phyloP scores from a whole-genome alignment of 2,329 filamentous ascomycete species.

The Microdochium trichocladiopsis region DNA sequence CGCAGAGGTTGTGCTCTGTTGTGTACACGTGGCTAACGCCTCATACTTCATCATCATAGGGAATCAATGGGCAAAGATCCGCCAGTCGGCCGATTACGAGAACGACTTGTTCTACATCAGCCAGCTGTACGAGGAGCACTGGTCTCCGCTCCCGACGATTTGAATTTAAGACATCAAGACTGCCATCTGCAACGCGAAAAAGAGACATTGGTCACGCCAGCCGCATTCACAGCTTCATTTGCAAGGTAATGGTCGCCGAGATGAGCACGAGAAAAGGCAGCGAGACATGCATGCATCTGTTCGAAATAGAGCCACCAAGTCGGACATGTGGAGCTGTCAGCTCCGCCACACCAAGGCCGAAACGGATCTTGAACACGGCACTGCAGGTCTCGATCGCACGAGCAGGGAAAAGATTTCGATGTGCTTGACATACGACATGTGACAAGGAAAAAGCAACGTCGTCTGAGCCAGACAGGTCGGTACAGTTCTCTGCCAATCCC shows the following conservation, averaged over 20 bases:
- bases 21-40: not conserved
- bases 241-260: not conserved
- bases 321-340: too few relatives aligned
- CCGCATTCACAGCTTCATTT: constrained; percentile 1
- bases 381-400: too few relatives aligned
- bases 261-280: not conserved
- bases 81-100: constrained; percentile 37
- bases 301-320: not conserved
- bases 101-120: constrained; percentile 53
- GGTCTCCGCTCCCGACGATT: constrained; percentile 35
- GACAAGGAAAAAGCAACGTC: too few relatives aligned
- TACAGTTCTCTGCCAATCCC: too few relatives aligned
- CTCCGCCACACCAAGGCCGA: too few relatives aligned
- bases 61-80: constrained; percentile 37
- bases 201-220: not conserved
- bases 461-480: too few relatives aligned
- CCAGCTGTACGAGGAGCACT: constrained; percentile 50
- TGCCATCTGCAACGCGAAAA: not conserved
- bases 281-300: not conserved
- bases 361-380: too few relatives aligned
- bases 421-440: too few relatives aligned
- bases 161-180: constrained; percentile 19
- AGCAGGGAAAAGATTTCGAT: too few relatives aligned
- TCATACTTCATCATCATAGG: constrained; percentile 15
- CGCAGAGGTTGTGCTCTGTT: not conserved